Percentiles rank a stretch among this genome's conserved stretches.
Conservation (phyloP, 2,329 filamentous ascomycete genomes). For the Dactylellina cionopaga region DNA sequence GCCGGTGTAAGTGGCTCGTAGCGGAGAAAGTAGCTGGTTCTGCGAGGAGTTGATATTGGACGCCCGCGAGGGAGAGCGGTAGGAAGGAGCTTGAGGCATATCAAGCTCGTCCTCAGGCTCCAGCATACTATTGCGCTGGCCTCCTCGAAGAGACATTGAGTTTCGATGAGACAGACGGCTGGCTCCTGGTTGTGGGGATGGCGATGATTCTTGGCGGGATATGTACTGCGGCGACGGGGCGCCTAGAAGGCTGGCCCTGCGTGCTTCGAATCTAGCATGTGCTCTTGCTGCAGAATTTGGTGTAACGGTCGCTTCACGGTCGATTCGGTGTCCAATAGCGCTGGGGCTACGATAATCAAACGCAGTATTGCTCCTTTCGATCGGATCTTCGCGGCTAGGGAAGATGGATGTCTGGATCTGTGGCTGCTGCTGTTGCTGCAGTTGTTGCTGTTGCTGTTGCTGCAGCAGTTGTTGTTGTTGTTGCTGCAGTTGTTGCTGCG, state of each 20-base stretch:
- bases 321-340: conserved; percentile 48
- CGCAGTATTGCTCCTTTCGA: conserved; percentile 29
- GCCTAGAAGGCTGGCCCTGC: conserved; percentile 36
- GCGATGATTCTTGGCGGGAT: conserved; percentile 43
- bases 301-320: conserved; percentile 47
- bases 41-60: conserved; percentile 21
- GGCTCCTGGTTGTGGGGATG: conserved; percentile 43
- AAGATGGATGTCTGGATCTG: conserved; percentile 32
- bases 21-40: conserved; percentile 20
- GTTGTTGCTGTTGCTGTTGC: neutral
- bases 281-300: conserved; percentile 40
- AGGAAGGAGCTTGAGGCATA: conserved; percentile 24
- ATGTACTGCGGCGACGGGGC: conserved; percentile 40
- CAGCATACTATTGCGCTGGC: conserved; percentile 27
- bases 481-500: conserved; percentile 10
- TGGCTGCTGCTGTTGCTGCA: conserved; percentile 1
- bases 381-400: conserved; percentile 41
- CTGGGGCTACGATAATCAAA: conserved; percentile 49
- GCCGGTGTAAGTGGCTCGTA: conserved; percentile 25
- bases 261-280: conserved; percentile 46
- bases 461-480: conserved; percentile 7
- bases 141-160: conserved; percentile 40
- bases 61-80: conserved; percentile 42
- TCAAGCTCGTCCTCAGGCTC: conserved; percentile 46
- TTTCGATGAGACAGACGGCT: conserved; percentile 46